Evolutionary conservation across 1,139 yeast genomes (phyloP).

Genomic region (Pneumocystis murina): DNA sequence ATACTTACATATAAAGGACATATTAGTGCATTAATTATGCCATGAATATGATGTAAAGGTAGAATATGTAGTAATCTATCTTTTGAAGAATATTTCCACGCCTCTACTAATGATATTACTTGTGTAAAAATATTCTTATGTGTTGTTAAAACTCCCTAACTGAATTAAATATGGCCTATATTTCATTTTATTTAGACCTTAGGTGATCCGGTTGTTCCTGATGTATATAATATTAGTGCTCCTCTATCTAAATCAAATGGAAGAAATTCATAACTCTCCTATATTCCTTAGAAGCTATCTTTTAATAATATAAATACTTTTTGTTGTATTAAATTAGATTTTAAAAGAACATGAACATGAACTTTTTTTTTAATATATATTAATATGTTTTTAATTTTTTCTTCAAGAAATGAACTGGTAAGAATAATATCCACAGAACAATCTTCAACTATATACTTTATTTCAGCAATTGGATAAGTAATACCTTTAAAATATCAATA

Average conservation of each 20-base stretch:
- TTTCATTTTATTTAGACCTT: conserved; percentile 12
- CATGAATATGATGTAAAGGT: conserved; percentile 28
- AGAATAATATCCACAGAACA: conserved; percentile 3
- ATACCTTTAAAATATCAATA: not conserved
- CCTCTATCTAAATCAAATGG: conserved; percentile 2
- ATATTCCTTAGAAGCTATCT: not conserved
- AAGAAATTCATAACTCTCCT: not conserved
- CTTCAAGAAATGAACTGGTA: not conserved
- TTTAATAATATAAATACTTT: not conserved
- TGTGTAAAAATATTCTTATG: conserved; percentile 24
- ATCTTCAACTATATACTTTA: conserved; percentile 6
- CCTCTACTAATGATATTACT: conserved; percentile 22
- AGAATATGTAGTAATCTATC: conserved; percentile 25
- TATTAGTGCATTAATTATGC: conserved; percentile 23
- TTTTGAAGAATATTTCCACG: conserved; percentile 22
- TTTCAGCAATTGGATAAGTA: conserved; percentile 9
- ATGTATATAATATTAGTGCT: conserved; percentile 24
- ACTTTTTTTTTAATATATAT: not conserved
- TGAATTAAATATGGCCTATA: not conserved
- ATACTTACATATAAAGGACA: not conserved
- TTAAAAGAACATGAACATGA: not conserved
- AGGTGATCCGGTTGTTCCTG: conserved; percentile 28
- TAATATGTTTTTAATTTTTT: not conserved
- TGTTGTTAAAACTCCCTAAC: conserved; percentile 24
- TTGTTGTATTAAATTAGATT: not conserved